Evolutionary conservation across 352 stramenopile species (phyloP), one percentile per base, ranked within the genome.

Genomic region (Phytophthora vignae): DNA sequence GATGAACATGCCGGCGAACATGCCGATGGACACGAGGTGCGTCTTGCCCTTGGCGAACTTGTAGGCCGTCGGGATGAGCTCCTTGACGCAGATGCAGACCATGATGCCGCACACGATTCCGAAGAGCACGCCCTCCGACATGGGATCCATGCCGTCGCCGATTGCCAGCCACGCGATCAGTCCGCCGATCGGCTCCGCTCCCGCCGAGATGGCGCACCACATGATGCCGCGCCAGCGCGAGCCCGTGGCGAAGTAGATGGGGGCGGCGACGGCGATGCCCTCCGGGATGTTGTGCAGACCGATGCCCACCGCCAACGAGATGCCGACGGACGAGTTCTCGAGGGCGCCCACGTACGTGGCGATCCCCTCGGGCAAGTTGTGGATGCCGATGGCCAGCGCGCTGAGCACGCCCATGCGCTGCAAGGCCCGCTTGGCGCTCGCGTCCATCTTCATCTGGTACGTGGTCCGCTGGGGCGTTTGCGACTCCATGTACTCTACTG

Each of bases 221-320:
- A 94, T 79, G 69, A 99, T 98, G 2, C 93, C 97, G 42, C 96
- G 96, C 74, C 85, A 93, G 11, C 93, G 85, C 44, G 90, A 97
- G 7, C 94, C 95, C 9, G 96, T 99, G 10, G 95, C 93, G 67
- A 98, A 99, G 80, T 99, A 99, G 40, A 99, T 97, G 2, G 96
- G 96, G 10, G 98, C 84, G n/a, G 95, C 90, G 17, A 99, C 94
- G 48, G 93, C 97, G 46, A 99, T 83, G 2, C 97, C 97, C 12
- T 40, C 33, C 33, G 33, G 22, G 22, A 25, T 25, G 22, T 38
- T 38, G 31, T 38, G 55, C 17, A 60, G 33, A n/a, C 33, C 55
- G 22, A 61, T 61, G 14, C 55, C 55, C 25, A 61, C 19, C 10
- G 55, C 55, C 14, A 61, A 36, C n/a, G 55, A 61, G 21, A 61